Evolutionary conservation across 1,284 basidiomycete genomes (phyloP), one percentile per base, ranked within the genome.

Genomic region (Papiliotrema laurentii): DNA sequence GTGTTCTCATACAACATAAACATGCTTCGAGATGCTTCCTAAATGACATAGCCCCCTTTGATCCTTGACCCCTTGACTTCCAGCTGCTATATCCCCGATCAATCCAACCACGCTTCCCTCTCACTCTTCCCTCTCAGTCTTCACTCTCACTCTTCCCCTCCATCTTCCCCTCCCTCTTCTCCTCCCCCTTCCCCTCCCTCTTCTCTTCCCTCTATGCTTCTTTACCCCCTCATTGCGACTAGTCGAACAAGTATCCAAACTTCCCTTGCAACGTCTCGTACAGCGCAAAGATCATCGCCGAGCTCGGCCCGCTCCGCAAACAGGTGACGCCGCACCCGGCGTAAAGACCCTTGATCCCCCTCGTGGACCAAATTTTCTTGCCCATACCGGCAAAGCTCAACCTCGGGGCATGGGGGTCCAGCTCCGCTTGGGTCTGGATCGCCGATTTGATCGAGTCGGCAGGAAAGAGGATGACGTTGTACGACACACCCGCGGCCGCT

Each of bases 271-370:
- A 73, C 25, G 83, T 84, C 69, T 93, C 88, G 61, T 91, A 94
- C 56, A 94, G 86, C 64, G 88, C 75, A 69, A 96, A 97, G 54
- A 97, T 92, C 53, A 96, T 80, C 3, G 87, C 91, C 66, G 87
- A 91, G 64, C 86, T 89, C 1, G 93, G 93, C 45, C 92, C 84
- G 0, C 87, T 85, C 48, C 91, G 77, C 25, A 87, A 81, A 38
- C 92, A 86, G 0, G 94, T 97, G 60, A 97, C 83, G 5, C 90
- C 93, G 71, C 91, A 92, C n/a, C 94, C 89, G 13, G 91, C 89
- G 73, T 98, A 98, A 54, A 98, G 73, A 0, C 93, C 94, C 43
- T 77, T 78, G 7, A 97, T 58, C 0, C 94, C 94, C 64, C 88
- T 82, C 14, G 80, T 81, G 26, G 61, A 73, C 64, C 87, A 96